Evolutionary conservation across 768 basidiomycete species (phyloP), one percentile per base, ranked within the genome.

Genomic region (Boletus eberwhitei): DNA sequence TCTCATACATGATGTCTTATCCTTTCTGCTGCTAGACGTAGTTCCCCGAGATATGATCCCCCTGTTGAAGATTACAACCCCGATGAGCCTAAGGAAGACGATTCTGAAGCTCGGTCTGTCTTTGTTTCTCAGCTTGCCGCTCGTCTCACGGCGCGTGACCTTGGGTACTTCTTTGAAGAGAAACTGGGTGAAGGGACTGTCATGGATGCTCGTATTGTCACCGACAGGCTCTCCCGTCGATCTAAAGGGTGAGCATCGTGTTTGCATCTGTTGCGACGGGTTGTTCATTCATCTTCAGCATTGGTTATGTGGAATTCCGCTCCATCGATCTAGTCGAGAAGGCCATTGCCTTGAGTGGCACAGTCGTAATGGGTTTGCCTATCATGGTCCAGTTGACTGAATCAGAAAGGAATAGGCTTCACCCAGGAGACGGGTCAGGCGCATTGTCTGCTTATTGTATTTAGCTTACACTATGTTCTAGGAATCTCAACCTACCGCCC

Each of bases 41-140:
- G 79, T 35, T 88, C 90, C 17, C 87, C 89, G 21, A 77, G 79
- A 29, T 88, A 90, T 61, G 88, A 88, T 40, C 76, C 79, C 19
- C 80, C 74, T 29, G 80, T 86, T 35, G 90, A 92, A 63, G 73
- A 73, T 50, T 88, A 86, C 68, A 88, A 88, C 60, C 86, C 87
- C 31, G 92, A 96, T 62, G 93, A 98, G 60, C 87, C 88, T 8
- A 88, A 88, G 65, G 92, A 94, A 72, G 93, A 98, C 69, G 96
- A 98, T 68, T 94, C 93, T 52, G 97, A 98, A 84, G 88, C 92
- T 67, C 89, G 97, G 73, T 98, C 97, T 64, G 93, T 98, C 62
- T 98, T 98, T 75, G 93, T 97, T 69, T 96, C 95, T 64, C 97
- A 98, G 76, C 86, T 99, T 70, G 93, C 97, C 64, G 93, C 94